Evolutionary conservation across 495 filamentous ascomycete species (phyloP).

Genomic region (Xanthoparmelia taractica): DNA sequence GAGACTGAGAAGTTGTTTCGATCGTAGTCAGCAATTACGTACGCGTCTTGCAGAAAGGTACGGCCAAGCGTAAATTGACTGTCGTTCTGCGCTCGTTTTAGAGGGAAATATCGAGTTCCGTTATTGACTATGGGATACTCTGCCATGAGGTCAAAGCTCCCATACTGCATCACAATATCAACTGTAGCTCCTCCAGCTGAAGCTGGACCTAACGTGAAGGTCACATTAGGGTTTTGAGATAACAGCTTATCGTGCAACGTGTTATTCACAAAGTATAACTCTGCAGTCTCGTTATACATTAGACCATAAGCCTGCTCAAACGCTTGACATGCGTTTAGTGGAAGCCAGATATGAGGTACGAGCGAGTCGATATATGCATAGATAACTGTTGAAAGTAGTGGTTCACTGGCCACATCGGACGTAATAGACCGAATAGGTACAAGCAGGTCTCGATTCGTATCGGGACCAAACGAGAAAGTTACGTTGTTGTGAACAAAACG

Average conservation of each 20-base stretch:
- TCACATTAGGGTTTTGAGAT: slow-evolving; percentile 40
- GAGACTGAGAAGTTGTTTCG: slow-evolving; percentile 19
- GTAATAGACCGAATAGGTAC: slow-evolving; percentile 40
- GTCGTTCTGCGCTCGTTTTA: slow-evolving; percentile 40
- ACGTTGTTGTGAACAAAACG: slow-evolving; percentile 41
- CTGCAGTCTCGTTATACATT: slow-evolving; percentile 33
- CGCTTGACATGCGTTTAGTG: slow-evolving; percentile 39
- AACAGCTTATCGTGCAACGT: slow-evolving; percentile 37
- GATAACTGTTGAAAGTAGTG: slow-evolving; percentile 11
- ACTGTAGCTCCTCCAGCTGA: slow-evolving; percentile 34
- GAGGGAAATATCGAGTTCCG: slow-evolving; percentile 42
- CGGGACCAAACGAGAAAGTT: slow-evolving; percentile 40
- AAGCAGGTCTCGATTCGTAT: slow-evolving; percentile 44
- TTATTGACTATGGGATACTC: slow-evolving; percentile 30
- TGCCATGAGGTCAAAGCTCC: slow-evolving; percentile 42
- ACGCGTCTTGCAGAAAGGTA: slow-evolving; percentile 50
- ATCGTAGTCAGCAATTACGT: slow-evolving; percentile 16
- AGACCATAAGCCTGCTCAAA: slow-evolving; percentile 48
- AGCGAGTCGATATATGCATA: slow-evolving; percentile 44
- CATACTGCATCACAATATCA: slow-evolving; percentile 45
- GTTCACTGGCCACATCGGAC: slow-evolving; percentile 22
- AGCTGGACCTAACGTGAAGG: slow-evolving; percentile 39
- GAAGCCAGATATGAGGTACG: slow-evolving; percentile 47
- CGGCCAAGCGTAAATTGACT: slow-evolving; percentile 47
- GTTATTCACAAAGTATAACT: slow-evolving; percentile 44